Base-by-base conservation (phyloP, 2,329 filamentous ascomycete genomes). In the Hymenoscyphus fraxineus region DNA sequence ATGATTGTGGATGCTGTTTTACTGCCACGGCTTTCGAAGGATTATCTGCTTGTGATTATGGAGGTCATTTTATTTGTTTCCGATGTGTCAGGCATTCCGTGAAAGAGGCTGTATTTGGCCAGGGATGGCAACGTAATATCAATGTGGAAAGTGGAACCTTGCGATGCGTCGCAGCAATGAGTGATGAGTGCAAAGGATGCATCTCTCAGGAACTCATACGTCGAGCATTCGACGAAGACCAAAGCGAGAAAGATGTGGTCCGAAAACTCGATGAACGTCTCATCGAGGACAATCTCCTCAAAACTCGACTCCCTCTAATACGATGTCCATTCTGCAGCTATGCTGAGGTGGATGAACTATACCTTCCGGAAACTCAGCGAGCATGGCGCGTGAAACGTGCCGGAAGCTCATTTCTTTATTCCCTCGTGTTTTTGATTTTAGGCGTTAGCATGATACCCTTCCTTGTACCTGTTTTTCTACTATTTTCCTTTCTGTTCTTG, bases 281-380 rank as follows among this genome's bases (percentile, higher is more conserved):
- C 31, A 88, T 90, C 2, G 88, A 90, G 64, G 91, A 96, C 70
- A 86, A 83, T 22, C 83, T 99, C 1, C 78, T 90, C 32, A 88
- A 89, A 63, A 91, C 89, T 31, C 84, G 86, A 27, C 78, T 97
- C 6, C 88, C 90, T 2, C 83, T 98, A 1, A 82, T 95, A 58
- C 88, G 88, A 47, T 98, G 95, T 72, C 93, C 93, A 0, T 97
- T 96, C 74, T 99, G 94, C 80, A 83, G 83, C 69, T 99, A 98
- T 74, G 92, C 92, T 39, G 95, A 98, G 79, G 83, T 93, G 32
- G 92, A 97, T 76, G 88, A 91, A 63, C 79, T 90, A 19, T 91
- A 91, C 74, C 80, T 88, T 27, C 87, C 86, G 12, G 77, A 77
- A 57, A 77, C 78, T 60, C 82, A 85, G 64, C 77, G 83, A 31